A percentile compares a stretch with the other conserved stretches of the same genome.
Conservation (phyloP, 306 rosid genomes). For the Acmispon strigosus region DNA sequence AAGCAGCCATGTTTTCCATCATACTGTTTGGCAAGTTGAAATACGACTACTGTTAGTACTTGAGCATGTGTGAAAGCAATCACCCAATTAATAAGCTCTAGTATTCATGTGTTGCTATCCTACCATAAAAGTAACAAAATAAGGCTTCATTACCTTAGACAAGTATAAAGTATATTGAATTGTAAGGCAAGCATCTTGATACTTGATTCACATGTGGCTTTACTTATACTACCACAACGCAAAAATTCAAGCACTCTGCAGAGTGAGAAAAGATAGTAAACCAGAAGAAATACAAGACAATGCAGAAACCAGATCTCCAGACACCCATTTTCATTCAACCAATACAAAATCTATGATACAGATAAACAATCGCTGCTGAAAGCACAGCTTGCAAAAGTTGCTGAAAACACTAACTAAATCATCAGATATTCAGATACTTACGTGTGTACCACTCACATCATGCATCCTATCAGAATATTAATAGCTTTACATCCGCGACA, state of each 20-base stretch:
- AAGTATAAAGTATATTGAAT: neutral
- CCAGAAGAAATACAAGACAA: constrained; percentile 13
- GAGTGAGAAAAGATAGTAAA: constrained; percentile 8
- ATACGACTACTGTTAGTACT: neutral
- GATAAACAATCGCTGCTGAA: constrained; percentile 43
- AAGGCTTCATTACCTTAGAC: constrained; percentile 13
- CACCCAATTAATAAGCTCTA: neutral
- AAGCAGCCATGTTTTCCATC: neutral
- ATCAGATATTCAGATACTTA: constrained; percentile 36
- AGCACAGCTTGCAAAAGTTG: constrained; percentile 35
- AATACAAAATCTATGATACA: constrained; percentile 43
- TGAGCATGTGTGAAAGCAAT: neutral
- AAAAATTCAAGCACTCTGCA: constrained; percentile 18
- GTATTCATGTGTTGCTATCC: neutral
- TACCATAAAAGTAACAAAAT: neutral
- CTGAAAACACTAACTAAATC: constrained; percentile 38
- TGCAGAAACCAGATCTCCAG: constrained; percentile 14
- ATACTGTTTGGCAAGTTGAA: neutral
- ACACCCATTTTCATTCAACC: constrained; percentile 40
- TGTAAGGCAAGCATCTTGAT: constrained; percentile 8
- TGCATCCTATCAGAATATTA: constrained; percentile 39
- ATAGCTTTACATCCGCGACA: constrained; percentile 39
- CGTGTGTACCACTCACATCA: constrained; percentile 32
- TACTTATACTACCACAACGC: constrained; percentile 3
- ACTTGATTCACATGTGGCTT: constrained; percentile 11